Conservation (phyloP, 2,329 filamentous ascomycete genomes). For the Elsinoe fawcettii region DNA sequence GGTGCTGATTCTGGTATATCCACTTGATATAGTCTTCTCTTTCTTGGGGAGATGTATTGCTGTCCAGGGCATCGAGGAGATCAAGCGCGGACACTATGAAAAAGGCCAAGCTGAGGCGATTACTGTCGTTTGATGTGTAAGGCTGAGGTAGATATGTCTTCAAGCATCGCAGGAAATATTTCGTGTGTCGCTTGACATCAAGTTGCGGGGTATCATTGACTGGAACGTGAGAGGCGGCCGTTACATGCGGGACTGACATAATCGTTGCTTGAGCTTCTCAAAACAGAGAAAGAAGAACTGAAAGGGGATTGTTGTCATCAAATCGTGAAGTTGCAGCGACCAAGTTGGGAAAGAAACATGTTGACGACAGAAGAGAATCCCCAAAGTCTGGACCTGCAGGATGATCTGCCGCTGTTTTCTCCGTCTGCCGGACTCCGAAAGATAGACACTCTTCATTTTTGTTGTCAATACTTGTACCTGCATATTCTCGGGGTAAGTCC, state of each 20-base stretch:
- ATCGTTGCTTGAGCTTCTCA: not conserved
- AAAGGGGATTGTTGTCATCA: not conserved
- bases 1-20: constrained; percentile 81
- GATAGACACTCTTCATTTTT: not conserved
- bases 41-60: constrained; percentile 47
- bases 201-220: constrained; percentile 11
- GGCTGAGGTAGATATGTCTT: constrained; percentile 65
- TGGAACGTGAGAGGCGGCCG: constrained; percentile 5
- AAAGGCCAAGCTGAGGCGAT: constrained; percentile 79
- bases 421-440: constrained; percentile 6
- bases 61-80: constrained; percentile 59
- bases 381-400: constrained; percentile 7
- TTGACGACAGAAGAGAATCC: not conserved
- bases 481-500: not conserved
- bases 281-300: not conserved
- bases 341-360: not conserved
- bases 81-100: constrained; percentile 84
- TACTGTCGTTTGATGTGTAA: constrained; percentile 85
- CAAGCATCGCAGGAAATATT: constrained; percentile 88
- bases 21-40: constrained; percentile 56
- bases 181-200: constrained; percentile 30
- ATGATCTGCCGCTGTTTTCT: not conserved
- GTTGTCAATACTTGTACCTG: not conserved
- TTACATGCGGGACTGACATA: not conserved
- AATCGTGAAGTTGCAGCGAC: not conserved